Evolutionary conservation across 2,329 filamentous ascomycete genomes (phyloP), one percentile per base, ranked within the genome.

Genomic region (Colletotrichum incanum): DNA sequence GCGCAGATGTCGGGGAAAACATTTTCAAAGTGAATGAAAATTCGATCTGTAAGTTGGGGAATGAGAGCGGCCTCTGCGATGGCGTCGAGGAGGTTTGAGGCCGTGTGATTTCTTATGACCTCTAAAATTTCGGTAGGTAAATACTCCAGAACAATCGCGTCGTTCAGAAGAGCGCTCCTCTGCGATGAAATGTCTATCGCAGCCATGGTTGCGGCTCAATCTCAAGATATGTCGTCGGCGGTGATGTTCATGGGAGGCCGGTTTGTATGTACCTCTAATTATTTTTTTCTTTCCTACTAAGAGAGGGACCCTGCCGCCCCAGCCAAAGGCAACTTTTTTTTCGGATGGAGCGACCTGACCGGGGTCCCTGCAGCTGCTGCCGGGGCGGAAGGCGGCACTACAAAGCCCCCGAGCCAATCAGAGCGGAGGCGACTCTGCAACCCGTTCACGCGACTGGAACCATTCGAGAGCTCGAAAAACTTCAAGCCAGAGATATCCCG

Each of bases 1-100:
- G 94, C 93, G 82, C 93, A 94, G 61, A 97, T 86, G 81, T 98
- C 95, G 76, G 94, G 90, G 77, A 96, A 94, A 50, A 95, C 84
- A 73, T 88, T 85, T 79, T 93, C 91, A 81, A 95, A 95, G 78
- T 93, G 88, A 75, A 89, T 85, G 78, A 96, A 95, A 79, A 98
- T 85, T 68, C 86, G 86, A 78, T 94, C 90, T 77, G 94, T 96
- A 80, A 91, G 88, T 82, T 86, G 85, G 76, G 93, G 87, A 77
- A 90, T 87, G 78, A 97, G 88, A 70, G 94, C 91, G 72, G 91
- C 89, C 77, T 88, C 85, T 76, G 93, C 89, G 78, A 97, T 85
- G 76, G 90, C 89, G 80, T 94, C 90, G 50, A 97, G 88, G 81
- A 95, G 92, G 78, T 89, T 87, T 76, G 88, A 86, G 78, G 91